These are phyloP conservation scores for Paraphoma sp. DNA, from an alignment of 2,329 filamentous ascomycete species.

Conservation along the genomic window DNA sequence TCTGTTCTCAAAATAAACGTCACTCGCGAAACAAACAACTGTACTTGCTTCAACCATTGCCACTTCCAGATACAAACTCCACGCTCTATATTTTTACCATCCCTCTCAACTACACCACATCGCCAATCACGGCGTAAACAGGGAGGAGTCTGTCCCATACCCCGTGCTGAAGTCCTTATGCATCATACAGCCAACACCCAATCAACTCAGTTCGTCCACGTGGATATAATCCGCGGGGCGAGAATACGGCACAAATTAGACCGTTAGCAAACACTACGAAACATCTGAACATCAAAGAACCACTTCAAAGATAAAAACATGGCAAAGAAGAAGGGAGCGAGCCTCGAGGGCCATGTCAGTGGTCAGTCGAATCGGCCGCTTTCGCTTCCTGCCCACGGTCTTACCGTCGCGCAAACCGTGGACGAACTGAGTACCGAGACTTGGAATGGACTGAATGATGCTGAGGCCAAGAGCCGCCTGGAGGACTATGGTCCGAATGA, in stretches of 20 bases:
- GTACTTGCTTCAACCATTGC: neutral
- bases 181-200: slow-evolving; percentile 20
- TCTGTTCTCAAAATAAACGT: neutral
- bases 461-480: slow-evolving; percentile 59
- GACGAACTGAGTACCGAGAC: slow-evolving; percentile 67
- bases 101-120: neutral
- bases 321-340: slow-evolving; percentile 37
- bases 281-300: neutral
- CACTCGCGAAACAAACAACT: no score
- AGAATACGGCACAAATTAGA: slow-evolving; percentile 25
- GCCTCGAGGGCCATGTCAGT: slow-evolving; percentile 49
- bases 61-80: neutral
- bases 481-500: slow-evolving; percentile 70
- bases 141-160: slow-evolving; percentile 38
- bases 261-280: slow-evolving; percentile 4
- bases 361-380: slow-evolving; percentile 61
- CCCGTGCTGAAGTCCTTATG: slow-evolving; percentile 38
- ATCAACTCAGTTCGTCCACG: slow-evolving; percentile 30
- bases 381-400: slow-evolving; percentile 66
- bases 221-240: slow-evolving; percentile 18
- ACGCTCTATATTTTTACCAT: neutral
- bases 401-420: slow-evolving; percentile 61
- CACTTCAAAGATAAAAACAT: slow-evolving; percentile 32
- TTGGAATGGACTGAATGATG: slow-evolving; percentile 70
- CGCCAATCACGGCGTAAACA: slow-evolving; percentile 33